Percentiles rank a stretch among this genome's conserved stretches.
Conservation (phyloP, 2,329 filamentous ascomycete species). For the Epichloe uncinata region DNA sequence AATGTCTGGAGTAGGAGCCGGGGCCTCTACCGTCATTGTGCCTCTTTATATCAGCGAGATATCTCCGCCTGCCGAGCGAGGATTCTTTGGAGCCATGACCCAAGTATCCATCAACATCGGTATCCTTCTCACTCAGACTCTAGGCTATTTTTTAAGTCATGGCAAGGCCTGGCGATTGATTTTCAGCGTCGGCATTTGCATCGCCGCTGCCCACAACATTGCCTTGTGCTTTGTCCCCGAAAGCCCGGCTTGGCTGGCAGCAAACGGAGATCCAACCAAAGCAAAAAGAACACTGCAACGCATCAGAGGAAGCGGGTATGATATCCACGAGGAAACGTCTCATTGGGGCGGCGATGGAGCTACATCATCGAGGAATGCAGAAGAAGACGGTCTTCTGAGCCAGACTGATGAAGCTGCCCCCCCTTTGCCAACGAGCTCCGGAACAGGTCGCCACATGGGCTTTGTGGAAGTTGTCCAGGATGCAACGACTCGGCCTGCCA, state of each 20-base stretch:
- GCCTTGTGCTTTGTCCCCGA: conserved; percentile 71
- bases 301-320: conserved; percentile 55
- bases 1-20: conserved; percentile 71
- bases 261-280: conserved; percentile 41
- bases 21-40: conserved; percentile 81
- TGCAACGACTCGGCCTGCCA: conserved; percentile 54
- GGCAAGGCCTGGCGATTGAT: conserved; percentile 74
- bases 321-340: conserved; percentile 62
- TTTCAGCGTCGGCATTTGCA: conserved; percentile 54
- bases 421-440: neutral
- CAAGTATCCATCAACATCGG: conserved; percentile 91
- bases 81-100: conserved; percentile 73
- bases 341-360: conserved; percentile 38
- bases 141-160: conserved; percentile 80
- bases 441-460: conserved; percentile 30
- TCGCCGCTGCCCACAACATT: conserved; percentile 53
- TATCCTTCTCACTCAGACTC: conserved; percentile 67
- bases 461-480: conserved; percentile 55
- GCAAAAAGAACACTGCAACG: conserved; percentile 59
- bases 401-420: conserved; percentile 12
- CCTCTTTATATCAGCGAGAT: conserved; percentile 92
- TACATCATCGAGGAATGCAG: conserved; percentile 27
- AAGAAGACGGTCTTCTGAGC: conserved; percentile 58
- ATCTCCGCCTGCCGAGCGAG: conserved; percentile 58
- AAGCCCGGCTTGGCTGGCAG: conserved; percentile 78